A percentile compares a stretch with the other conserved stretches of the same genome.
Conservation (phyloP, 177 flowering plant species). For the Vitis hybrid region DNA sequence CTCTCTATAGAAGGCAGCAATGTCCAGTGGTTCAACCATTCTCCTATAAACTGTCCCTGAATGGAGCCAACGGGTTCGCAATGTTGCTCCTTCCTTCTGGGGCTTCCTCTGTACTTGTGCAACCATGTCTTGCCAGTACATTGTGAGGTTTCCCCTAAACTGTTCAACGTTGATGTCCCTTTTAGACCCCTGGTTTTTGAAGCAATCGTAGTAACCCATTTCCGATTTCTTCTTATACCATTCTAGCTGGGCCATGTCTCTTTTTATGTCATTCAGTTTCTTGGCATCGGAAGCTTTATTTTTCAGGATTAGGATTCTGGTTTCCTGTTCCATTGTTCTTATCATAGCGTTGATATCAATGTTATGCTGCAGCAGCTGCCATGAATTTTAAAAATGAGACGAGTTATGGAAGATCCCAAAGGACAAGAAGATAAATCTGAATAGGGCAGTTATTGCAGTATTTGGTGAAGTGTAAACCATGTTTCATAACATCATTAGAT, state of each 20-base stretch:
- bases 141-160: constrained; percentile 23
- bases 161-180: constrained; percentile 18
- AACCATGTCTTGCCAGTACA: constrained; percentile 42
- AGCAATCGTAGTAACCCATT: constrained; percentile 48
- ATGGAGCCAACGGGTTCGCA: constrained; percentile 31
- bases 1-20: constrained; percentile 39
- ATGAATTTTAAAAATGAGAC: no score
- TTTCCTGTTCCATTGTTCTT: constrained; percentile 5
- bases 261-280: constrained; percentile 35
- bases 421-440: no score
- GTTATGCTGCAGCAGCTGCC: constrained; percentile 6
- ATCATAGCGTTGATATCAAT: constrained; percentile 7
- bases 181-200: constrained; percentile 5
- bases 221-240: constrained; percentile 49
- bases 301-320: not conserved
- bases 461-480: no score
- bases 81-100: constrained; percentile 22
- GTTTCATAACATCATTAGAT: not conserved
- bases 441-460: no score
- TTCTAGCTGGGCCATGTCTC: constrained; percentile 37
- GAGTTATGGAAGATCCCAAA: no score
- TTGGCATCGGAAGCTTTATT: constrained; percentile 16
- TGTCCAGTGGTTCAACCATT: constrained; percentile 60
- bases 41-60: constrained; percentile 46
- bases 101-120: constrained; percentile 36